Conservation (phyloP, 768 basidiomycete species). For the Leccinum boreale region DNA sequence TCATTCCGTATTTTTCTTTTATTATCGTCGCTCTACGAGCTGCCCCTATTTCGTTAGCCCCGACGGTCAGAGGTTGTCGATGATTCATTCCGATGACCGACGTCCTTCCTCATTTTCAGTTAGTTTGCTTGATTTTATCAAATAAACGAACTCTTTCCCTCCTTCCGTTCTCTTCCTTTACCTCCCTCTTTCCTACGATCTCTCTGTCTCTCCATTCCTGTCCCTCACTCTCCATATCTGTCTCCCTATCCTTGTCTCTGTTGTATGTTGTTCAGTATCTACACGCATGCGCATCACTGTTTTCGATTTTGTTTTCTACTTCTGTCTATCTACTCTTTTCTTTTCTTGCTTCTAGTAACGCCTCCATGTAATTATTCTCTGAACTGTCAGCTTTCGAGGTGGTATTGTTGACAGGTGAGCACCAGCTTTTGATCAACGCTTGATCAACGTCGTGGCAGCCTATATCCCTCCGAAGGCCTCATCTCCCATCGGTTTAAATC, state of each 20-base stretch:
- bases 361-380: too few relatives aligned
- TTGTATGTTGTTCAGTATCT: constrained; percentile 15
- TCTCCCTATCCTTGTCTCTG: neutral
- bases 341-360: neutral
- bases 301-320: neutral
- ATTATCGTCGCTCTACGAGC: neutral
- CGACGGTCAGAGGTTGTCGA: neutral
- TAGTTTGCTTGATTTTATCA: constrained; percentile 5
- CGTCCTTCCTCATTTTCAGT: neutral
- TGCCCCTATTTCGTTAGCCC: too few relatives aligned
- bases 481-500: too few relatives aligned
- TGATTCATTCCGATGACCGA: neutral
- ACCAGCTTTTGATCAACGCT: too few relatives aligned
- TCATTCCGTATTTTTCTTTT: neutral
- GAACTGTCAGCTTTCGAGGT: too few relatives aligned
- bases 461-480: too few relatives aligned
- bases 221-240: too few relatives aligned
- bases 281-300: neutral
- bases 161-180: too few relatives aligned
- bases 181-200: too few relatives aligned
- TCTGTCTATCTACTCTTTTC: neutral
- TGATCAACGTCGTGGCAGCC: too few relatives aligned
- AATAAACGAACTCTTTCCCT: neutral
- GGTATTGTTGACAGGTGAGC: too few relatives aligned
- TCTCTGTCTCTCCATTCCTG: too few relatives aligned